Base-by-base conservation (phyloP, 805 yeast genomes). In the Saccharomycopsis sp. region DNA sequence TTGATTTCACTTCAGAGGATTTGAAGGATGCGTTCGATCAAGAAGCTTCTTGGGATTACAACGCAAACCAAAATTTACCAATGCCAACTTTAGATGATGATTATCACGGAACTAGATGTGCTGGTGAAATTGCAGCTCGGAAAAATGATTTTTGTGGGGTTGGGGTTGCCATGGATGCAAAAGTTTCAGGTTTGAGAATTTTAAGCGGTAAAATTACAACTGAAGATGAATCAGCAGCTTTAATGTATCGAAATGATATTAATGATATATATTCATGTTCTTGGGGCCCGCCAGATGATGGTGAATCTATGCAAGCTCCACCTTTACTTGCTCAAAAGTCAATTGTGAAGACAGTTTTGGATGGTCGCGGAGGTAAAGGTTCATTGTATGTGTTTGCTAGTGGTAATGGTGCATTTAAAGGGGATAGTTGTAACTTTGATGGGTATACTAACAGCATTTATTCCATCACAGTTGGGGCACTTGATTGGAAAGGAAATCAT, bases 271-370 rank as follows among this genome's bases (percentile, higher is more conserved):
- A 88, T 60, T 85, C 96, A 2, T 93, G 98, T 62, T 87, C 96
- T 3, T 93, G 98, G 98, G 98, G 98, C 5, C 98, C 98, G 2
- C 75, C 87, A 2, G 98, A 93, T 61, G 85, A 90, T 60, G 98
- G 98, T 0, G 70, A 62, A 45, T 75, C 95, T 1, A 76, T 93
- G 72, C 88, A 85, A 42, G 93, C 77, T 3, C 98, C 98, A 0
- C 85, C 85, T 20, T 60, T 66, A 27, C 56, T 90, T 23, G 96
- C 90, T 4, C 74, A 76, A 56, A 78, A 85, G 50, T 94, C 97
- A 1, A 72, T 93, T 61, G 59, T 85, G n/a, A 83, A 79, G 56
- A 97, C 96, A 43, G 72, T 86, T 13, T 78, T 74, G 51, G 81
- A 84, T 22, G 98, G 98, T 17, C 70, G 98, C 52, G 60, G 70